Evolutionary conservation across 352 stramenopile species (phyloP).

Genomic region (Globisporangium ultimum): DNA sequence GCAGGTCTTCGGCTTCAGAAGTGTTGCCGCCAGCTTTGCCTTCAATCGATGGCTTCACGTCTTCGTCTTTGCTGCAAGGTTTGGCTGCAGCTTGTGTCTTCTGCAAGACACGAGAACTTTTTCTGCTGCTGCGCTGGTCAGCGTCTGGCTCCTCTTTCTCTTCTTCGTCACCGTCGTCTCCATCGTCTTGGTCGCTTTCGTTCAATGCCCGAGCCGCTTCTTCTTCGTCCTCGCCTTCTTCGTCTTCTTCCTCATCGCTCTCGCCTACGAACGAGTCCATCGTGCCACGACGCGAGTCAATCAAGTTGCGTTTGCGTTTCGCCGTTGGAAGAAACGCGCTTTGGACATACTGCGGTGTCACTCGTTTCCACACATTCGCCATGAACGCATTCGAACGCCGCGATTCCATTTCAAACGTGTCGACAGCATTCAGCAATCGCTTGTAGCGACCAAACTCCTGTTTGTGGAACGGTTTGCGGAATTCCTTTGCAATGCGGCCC

Average conservation of each 20-base stretch:
- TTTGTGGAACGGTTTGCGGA: slow-evolving; percentile 48
- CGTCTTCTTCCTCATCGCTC: slow-evolving; percentile 33
- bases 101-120: too few species aligned
- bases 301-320: not conserved
- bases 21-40: not conserved
- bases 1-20: slow-evolving; percentile 43
- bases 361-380: slow-evolving; percentile 68
- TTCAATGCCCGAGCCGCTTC: slow-evolving; percentile 15
- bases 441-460: slow-evolving; percentile 79
- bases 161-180: slow-evolving; percentile 3
- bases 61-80: too few species aligned
- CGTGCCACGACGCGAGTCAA: slow-evolving; percentile 36
- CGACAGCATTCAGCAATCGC: slow-evolving; percentile 49
- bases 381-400: slow-evolving; percentile 30
- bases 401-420: slow-evolving; percentile 62
- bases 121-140: too few species aligned
- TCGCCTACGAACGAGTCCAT: slow-evolving; percentile 63
- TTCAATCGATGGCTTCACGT: not conserved
- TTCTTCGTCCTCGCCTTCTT: slow-evolving; percentile 38
- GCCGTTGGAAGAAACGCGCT: slow-evolving; percentile 47
- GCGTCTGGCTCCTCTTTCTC: slow-evolving; percentile 13
- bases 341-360: slow-evolving; percentile 33
- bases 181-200: slow-evolving; percentile 1
- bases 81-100: too few species aligned
- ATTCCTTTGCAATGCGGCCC: slow-evolving; percentile 38